Base-by-base conservation (phyloP, 768 basidiomycete species). In the Lactarius trivialis region DNA sequence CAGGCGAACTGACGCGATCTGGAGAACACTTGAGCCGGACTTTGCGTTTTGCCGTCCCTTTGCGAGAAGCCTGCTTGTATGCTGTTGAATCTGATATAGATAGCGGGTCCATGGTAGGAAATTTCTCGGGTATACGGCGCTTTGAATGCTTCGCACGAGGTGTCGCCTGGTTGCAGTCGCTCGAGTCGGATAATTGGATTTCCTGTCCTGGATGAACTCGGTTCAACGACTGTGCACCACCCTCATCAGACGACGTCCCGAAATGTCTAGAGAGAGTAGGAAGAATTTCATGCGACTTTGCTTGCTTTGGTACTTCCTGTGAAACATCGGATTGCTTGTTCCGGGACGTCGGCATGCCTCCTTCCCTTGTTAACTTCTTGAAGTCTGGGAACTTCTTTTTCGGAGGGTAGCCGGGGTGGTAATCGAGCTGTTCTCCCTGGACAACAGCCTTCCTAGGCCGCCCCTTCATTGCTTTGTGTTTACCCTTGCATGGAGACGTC, bases 371-470 rank as follows among this genome's bases (percentile, higher is more conserved):
- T 51, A 45, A n/a, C 52, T 60, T 65, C 57, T 59, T 65, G 57
- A 64, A 65, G 51, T 55, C n/a, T 56, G 65, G 65, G 2, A 55
- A 48, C 36, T 65, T 65, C 53, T 11, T 52, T 48, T 39, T 63
- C 11, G 56, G 61, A 45, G 30, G 43, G 43, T 37, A n/a, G 30
- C 37, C 56, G 14, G 34, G 56, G 19, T 33, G 57, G 36, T 49
- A 9, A 33, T 24, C 41, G 17, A 21, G 9, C n/a, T 58, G 41
- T 37, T 9, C 21, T 21, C 43, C 51, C 15, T 45, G 61, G n/a
- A 48, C 45, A 33, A 19, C 21, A 21, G 43, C 28, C 17, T 55
- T 55, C 45, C 2, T 57, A 6, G 34, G 51, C 14, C 26, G 51
- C 57, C 58, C 50, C 32, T 57, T 62, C 37, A 36, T 61, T 0